Evolutionary conservation across 2,329 filamentous ascomycete genomes (phyloP), one percentile per base, ranked within the genome.

Genomic region (Arthrinium phaeospermum): DNA sequence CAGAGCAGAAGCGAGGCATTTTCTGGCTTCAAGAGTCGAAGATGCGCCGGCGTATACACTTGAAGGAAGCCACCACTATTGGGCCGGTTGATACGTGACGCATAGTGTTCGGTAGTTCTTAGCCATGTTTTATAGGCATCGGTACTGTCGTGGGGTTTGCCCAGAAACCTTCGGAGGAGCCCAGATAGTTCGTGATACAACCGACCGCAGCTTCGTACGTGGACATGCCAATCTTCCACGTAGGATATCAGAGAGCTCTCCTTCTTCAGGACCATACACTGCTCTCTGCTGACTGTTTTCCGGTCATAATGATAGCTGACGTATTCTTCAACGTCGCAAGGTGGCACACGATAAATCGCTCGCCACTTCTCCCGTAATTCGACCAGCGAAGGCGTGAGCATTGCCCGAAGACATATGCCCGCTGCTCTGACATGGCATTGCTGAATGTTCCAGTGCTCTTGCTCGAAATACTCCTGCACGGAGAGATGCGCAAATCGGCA

Each of bases 401-500:
- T 27, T 30, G 24, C 24, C 16, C 24, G 30, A 3, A 61, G 24
- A 22, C 53, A 61, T 4, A 27, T 10, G 14, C 27, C 7, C 13
- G 53, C n/a, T 30, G 53, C 53, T 1, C 30, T 13, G 27, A 27
- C 12, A 30, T 61, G 12, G 53, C 53, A 61, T 61, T 30, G 7
- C 24, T 1, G 14, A 27, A 1, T 30, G 13, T 12, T 69, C 68
- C 44, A 69, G 22, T 69, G 68, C 14, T 53, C 30, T 19, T n/a
- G 10, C n/a, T 69, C 68, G 14, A 69, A 30, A 22, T 69, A 69
- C 19, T 69, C 68, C 27, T 69, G 68, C 7, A 69, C 68, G 7
- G 68, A 69, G 5, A 69, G 30, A 22, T 69, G 68, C 8, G 46
- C 46, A 8, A 47, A 47, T 22, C 46, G 46, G 22, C 46, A 47